Evolutionary conservation across 1,284 basidiomycete genomes (phyloP), one percentile per base, ranked within the genome.

Genomic region (Irpex sp.): DNA sequence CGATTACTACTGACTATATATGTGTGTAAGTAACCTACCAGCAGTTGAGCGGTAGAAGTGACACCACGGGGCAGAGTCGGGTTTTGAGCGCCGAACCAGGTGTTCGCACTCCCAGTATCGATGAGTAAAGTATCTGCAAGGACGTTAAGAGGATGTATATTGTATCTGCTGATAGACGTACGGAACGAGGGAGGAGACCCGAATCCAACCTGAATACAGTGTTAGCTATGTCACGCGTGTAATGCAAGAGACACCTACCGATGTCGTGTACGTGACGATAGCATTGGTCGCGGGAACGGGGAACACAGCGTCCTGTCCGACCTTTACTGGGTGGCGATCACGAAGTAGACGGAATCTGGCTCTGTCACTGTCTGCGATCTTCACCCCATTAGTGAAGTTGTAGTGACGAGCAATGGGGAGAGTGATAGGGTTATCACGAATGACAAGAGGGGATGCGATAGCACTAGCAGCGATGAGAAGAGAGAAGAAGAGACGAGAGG

Each of bases 21-120:
- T 26, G 26, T 26, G 26, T 26, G 26, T 26, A 26, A 26, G 26
- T 26, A 26, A 43, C n/a, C 33, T n/a, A 11, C 61, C 66, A 69
- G 68, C 7, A 71, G 62, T 13, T 61, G 56, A 15, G 69, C 63
- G 31, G 65, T 66, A 5, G 70, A 71, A 54, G 63, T 62, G 26
- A 59, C 58, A 63, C 81, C 84, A 57, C 83, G 81, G 66, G 73
- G 75, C 1, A 86, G 87, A 64, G 65, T 55, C 15, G 71, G 70
- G 26, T 66, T 85, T 88, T 51, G 15, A 13, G 86, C 83, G 31
- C 86, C 86, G 54, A 88, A 74, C 87, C 87, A 89, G 7, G 86
- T 88, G 75, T 87, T 87, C 36, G 86, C 86, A 59, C 70, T 72
- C 17, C 72, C 72, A 4, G 71, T 71, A 51, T 74, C 72, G 55